phyloP scores from a whole-genome alignment of 345 rosid genomes.

The Salix suchowensis region DNA sequence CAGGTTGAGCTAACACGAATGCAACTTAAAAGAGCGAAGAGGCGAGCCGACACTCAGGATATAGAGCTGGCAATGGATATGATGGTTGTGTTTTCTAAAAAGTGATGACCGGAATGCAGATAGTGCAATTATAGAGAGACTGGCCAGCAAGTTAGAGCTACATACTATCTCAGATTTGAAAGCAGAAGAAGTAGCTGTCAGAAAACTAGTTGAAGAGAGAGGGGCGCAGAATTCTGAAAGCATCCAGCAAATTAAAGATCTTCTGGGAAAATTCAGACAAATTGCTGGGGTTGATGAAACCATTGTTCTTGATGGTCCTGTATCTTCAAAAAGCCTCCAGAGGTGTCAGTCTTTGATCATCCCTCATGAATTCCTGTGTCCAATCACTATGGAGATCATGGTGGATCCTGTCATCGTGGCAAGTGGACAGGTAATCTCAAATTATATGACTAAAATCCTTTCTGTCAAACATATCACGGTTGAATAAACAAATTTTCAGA shows the following conservation, averaged over 20 bases:
- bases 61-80: conserved; percentile 65
- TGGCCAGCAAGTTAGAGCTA: conserved; percentile 52
- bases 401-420: conserved; percentile 60
- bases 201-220: conserved; percentile 34
- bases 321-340: conserved; percentile 26
- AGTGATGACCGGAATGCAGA: conserved; percentile 50
- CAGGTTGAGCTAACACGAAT: conserved; percentile 55
- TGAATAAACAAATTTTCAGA: background rate
- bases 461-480: background rate
- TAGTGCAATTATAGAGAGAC: conserved; percentile 45
- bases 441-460: background rate
- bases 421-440: conserved; percentile 56
- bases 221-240: conserved; percentile 37
- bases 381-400: conserved; percentile 57
- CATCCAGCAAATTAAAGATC: conserved; percentile 32
- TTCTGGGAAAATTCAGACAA: conserved; percentile 49
- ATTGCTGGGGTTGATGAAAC: conserved; percentile 39
- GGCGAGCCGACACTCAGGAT: conserved; percentile 55
- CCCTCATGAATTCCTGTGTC: conserved; percentile 58
- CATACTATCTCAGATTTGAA: conserved; percentile 47
- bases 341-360: conserved; percentile 35
- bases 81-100: conserved; percentile 48
- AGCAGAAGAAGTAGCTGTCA: conserved; percentile 38
- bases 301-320: conserved; percentile 30
- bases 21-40: conserved; percentile 53